Evolutionary conservation across 2,329 filamentous ascomycete genomes (phyloP).

Genomic region (Chaetomium sp.): DNA sequence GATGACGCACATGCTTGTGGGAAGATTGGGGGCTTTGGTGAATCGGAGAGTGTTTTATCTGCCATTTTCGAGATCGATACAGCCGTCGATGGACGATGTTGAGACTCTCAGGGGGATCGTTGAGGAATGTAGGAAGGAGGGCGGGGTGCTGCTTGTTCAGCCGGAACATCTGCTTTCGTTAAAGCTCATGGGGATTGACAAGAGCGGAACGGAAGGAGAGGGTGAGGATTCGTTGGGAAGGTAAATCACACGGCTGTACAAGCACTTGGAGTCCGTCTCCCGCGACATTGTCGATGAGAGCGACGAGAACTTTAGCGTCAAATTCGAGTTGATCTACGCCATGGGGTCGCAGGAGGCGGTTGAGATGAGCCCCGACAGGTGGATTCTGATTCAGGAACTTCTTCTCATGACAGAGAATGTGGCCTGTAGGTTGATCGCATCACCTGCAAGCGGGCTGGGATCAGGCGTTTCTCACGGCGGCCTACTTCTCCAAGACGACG

Average conservation of each 20-base stretch:
- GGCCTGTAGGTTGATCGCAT: conserved; percentile 25
- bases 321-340: conserved; percentile 53
- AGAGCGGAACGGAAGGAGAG: too few species aligned
- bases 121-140: conserved; percentile 32
- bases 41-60: conserved; percentile 48
- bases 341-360: conserved; percentile 42
- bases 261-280: conserved; percentile 41
- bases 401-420: conserved; percentile 36
- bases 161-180: conserved; percentile 63
- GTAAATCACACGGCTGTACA: conserved; percentile 48
- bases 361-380: conserved; percentile 50
- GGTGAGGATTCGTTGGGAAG: conserved; percentile 27
- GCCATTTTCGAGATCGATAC: conserved; percentile 49
- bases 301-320: conserved; percentile 47
- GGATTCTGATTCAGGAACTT: conserved; percentile 49
- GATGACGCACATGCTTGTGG: conserved; percentile 38
- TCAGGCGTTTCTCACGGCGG: conserved; percentile 37
- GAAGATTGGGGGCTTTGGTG: conserved; percentile 47
- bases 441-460: conserved; percentile 38
- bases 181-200: conserved; percentile 55
- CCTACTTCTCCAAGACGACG: conserved; percentile 31
- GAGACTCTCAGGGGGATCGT: conserved; percentile 34
- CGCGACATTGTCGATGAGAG: conserved; percentile 62
- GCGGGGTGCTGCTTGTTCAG: conserved; percentile 52
- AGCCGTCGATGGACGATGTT: conserved; percentile 29